These are phyloP conservation scores for Prinsepia uniflora DNA, from an alignment of 306 rosid genomes.

Conservation along the genomic window DNA sequence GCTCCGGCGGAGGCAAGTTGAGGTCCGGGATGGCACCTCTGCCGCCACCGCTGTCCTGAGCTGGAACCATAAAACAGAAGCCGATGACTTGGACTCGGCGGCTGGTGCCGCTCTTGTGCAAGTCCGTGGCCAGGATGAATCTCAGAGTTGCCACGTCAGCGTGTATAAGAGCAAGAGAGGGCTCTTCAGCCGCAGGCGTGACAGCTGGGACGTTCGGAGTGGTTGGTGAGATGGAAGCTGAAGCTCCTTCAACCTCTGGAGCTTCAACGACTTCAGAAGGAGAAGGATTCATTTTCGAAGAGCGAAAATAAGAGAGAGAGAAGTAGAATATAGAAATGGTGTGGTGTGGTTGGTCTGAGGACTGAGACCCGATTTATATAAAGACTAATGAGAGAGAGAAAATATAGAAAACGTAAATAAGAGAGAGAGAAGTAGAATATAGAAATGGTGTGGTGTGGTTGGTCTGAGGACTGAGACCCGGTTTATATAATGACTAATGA, in stretches of 20 bases:
- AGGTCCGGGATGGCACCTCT: neutral
- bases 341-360: too few relatives aligned
- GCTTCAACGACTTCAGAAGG: neutral
- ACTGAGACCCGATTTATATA: too few relatives aligned
- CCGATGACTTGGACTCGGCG: neutral
- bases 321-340: too few relatives aligned
- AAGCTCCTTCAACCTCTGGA: neutral
- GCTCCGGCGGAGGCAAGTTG: neutral
- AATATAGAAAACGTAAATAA: too few relatives aligned
- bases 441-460: too few relatives aligned
- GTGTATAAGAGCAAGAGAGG: too few relatives aligned
- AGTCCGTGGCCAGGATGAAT: neutral
- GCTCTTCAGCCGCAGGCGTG: neutral
- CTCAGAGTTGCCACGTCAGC: neutral
- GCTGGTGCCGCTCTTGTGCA: neutral
- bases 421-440: too few relatives aligned
- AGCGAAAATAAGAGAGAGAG: too few relatives aligned
- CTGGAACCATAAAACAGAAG: neutral
- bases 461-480: too few relatives aligned
- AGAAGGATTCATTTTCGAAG: too few relatives aligned
- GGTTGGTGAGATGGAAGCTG: neutral
- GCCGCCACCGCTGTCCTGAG: neutral
- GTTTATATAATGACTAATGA: too few relatives aligned
- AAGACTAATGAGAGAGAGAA: too few relatives aligned
- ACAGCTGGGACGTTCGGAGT: neutral